phyloP scores from a whole-genome alignment of 2,329 filamentous ascomycete genomes.

The Ophiocordyceps unilateralis region DNA sequence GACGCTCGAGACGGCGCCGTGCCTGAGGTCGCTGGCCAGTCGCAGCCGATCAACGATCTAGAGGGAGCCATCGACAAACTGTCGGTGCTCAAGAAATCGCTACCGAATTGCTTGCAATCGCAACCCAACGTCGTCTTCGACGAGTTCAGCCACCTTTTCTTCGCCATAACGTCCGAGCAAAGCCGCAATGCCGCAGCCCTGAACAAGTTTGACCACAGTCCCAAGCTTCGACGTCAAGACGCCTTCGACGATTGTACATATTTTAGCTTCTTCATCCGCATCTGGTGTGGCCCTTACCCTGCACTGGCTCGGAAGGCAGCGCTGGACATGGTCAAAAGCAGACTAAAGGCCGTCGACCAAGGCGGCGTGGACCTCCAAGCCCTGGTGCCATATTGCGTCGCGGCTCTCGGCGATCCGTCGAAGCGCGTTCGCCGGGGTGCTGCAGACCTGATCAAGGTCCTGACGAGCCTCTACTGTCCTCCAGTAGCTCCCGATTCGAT shows the following conservation, averaged over 20 bases:
- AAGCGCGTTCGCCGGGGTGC: conserved; percentile 62
- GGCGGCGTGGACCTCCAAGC: conserved; percentile 52
- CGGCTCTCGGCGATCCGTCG: conserved; percentile 58
- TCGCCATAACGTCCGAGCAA: conserved; percentile 30
- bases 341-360: conserved; percentile 33
- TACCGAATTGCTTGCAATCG: conserved; percentile 35
- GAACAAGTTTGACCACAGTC: conserved; percentile 33
- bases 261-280: conserved; percentile 56
- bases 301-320: conserved; percentile 52
- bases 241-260: conserved; percentile 48
- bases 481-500: conserved; percentile 20
- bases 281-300: conserved; percentile 58
- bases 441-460: conserved; percentile 42
- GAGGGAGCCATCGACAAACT: conserved; percentile 21
- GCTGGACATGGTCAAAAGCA: conserved; percentile 43
- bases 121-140: conserved; percentile 35
- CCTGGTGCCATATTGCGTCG: conserved; percentile 65
- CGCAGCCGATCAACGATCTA: conserved; percentile 19
- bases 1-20: conserved; percentile 23
- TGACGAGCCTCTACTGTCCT: conserved; percentile 31
- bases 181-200: conserved; percentile 21
- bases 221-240: conserved; percentile 34
- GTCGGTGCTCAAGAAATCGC: conserved; percentile 16
- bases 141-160: conserved; percentile 41
- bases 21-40: conserved; percentile 8